Percentiles rank a stretch among this genome's conserved stretches.
Conservation (phyloP, 129 eudicot species). For the sunflower (Helianthus annuus) region HanXRQr2.0-SUNRISE NC_035433.2:140056573-140057072, state of each 20-base stretch:
- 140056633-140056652: slow-evolving; percentile 22
- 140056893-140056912: neutral
- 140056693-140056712: slow-evolving; percentile 47
- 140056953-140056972: no score
- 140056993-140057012: no score
- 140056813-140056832: slow-evolving; percentile 20
- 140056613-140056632: slow-evolving; percentile 39
- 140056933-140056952: no score
- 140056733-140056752: slow-evolving; percentile 21
- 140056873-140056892: slow-evolving; percentile 36
- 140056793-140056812: slow-evolving; percentile 9
- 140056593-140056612: slow-evolving; percentile 54
- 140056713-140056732: slow-evolving; percentile 38
- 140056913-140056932: no score
- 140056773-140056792: slow-evolving; percentile 7
- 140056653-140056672: slow-evolving; percentile 30
- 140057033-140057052: no score
- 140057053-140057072: no score
- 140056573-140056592: slow-evolving; percentile 50
- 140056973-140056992: no score
- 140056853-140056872: slow-evolving; percentile 26
- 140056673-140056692: slow-evolving; percentile 39
- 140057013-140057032: no score
- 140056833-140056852: slow-evolving; percentile 21
- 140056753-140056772: slow-evolving; percentile 25